Evolutionary conservation across 2,329 filamentous ascomycete genomes (phyloP).

Genomic region (Magnaporthiopsis poae): DNA sequence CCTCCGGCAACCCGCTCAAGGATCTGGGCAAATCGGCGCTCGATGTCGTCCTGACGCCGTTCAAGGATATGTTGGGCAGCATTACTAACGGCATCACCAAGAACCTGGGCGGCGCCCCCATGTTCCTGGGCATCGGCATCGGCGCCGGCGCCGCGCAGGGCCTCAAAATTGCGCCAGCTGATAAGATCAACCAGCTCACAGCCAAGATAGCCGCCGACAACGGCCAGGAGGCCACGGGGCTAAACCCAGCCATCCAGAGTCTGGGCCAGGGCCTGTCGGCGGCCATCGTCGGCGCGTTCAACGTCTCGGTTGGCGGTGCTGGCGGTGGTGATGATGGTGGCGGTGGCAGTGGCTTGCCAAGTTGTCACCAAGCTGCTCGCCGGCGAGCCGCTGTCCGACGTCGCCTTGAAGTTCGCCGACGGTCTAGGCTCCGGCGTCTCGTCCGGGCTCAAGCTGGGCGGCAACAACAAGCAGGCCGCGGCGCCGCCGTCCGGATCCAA

Average conservation of each 20-base stretch:
- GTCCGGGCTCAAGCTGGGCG: constrained; percentile 13
- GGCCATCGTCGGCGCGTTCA: constrained; percentile 19
- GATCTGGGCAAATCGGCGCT: not conserved
- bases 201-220: constrained; percentile 17
- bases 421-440: constrained; percentile 13
- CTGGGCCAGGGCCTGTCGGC: constrained; percentile 20
- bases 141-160: constrained; percentile 16
- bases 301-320: constrained; percentile 10
- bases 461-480: constrained; percentile 9
- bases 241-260: constrained; percentile 22
- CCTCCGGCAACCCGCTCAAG: not conserved
- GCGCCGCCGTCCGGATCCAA: constrained; percentile 8
- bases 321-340: not conserved
- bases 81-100: not conserved
- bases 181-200: constrained; percentile 13
- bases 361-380: constrained; percentile 8
- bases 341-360: too few species aligned
- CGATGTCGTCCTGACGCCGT: not conserved
- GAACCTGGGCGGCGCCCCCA: constrained; percentile 12
- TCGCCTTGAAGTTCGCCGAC: constrained; percentile 11
- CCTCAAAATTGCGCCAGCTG: constrained; percentile 14
- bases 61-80: constrained; percentile 3
- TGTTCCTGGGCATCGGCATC: constrained; percentile 17
- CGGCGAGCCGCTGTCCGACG: constrained; percentile 5
- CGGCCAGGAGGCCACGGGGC: constrained; percentile 19